Base-by-base conservation (phyloP, 306 rosid species). In the Acacia confusa region DNA sequence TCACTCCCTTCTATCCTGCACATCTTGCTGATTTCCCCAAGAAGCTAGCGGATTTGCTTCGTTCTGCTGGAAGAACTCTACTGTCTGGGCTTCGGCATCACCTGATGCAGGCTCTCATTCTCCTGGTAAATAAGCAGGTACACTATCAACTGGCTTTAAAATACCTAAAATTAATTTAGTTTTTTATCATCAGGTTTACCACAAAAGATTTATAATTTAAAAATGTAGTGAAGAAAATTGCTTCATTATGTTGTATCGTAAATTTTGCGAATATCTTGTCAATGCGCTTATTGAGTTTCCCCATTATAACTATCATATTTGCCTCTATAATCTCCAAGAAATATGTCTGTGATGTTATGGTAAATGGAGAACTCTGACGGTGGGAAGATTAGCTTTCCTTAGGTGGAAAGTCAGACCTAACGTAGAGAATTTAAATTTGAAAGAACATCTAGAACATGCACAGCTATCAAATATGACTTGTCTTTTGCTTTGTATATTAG, bases 91-190 rank as follows among this genome's bases (percentile, higher is more conserved):
- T 95, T 53, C 87, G 97, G 2, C 72, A 83, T 43, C 87, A 87
- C 72, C 75, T 91, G 9, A 22, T 88, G 0, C 87, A 88, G 17
- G 90, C 98, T 24, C 97, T 92, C 60, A 82, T 87, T 57, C 92
- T 92, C 47, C 92, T 93, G 45, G 44, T 89, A 2, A 93, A 95
- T 67, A 78, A 92, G 22, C 77, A 91, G 89, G 99, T 86, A 75
- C 25, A 70, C 4, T 2, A 30, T 79, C n/a, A 19, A 4, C 25
- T 25, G 19, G 3, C 13, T 70, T 74, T 58, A 19, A 5, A 7
- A 3, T 3, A 25, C 27, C 20, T 61, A 5, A 4, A 38, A 4
- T 61, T 6, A 34, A 9, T 6, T 64, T 19, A 65, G 70, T 65
- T 65, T 65, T 12, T 53, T 3, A 25, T 25, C 34, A 25, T 24